phyloP scores from a whole-genome alignment of 768 basidiomycete genomes.

The Boletus rubescentipes region DNA sequence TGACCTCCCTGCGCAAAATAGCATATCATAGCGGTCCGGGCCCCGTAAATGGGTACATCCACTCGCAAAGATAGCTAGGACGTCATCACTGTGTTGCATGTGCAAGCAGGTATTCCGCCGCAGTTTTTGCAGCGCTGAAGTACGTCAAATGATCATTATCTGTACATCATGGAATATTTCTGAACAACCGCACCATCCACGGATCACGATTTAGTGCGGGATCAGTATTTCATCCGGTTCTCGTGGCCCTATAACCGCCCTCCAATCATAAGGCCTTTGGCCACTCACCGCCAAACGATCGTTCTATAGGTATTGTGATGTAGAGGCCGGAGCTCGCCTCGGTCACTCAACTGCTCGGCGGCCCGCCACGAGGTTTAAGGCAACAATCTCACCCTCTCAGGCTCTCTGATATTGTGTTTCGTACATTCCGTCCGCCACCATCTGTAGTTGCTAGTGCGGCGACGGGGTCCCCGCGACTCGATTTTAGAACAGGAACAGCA shows the following conservation, averaged over 20 bases:
- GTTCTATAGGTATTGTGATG: not conserved
- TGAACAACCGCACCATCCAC: no score
- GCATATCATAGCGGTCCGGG: not conserved
- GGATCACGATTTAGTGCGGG: no score
- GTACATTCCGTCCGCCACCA: not conserved
- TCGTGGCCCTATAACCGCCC: no score
- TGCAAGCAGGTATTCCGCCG: no score
- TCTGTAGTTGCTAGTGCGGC: no score
- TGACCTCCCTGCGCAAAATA: not conserved
- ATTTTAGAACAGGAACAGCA: not conserved
- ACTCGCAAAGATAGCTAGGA: not conserved
- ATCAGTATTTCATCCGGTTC: no score
- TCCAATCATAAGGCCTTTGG: not conserved
- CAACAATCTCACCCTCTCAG: no score
- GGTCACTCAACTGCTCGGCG: not conserved
- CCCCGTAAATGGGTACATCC: not conserved
- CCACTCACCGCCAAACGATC: not conserved
- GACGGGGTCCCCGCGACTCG: no score
- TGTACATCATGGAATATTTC: no score
- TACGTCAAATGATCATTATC: no score
- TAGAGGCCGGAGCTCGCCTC: not conserved
- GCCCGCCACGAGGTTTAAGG: not conserved
- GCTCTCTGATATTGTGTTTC: not conserved
- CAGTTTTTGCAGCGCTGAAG: no score
- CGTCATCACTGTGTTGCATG: no score